Evolutionary conservation across 805 yeast genomes (phyloP).

Genomic region (Yarrowia alimentaria): DNA sequence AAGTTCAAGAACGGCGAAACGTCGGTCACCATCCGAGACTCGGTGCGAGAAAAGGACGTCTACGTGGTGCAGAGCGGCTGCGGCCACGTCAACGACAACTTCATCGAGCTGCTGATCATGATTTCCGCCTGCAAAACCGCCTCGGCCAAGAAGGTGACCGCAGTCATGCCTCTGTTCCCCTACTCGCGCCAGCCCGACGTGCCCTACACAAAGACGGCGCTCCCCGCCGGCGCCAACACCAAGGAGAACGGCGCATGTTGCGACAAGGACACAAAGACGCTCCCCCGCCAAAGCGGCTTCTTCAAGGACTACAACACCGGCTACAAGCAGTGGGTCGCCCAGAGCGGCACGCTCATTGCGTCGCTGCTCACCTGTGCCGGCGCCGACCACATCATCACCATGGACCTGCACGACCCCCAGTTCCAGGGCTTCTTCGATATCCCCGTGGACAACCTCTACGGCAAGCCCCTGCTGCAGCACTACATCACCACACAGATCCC

Average conservation of each 20-base stretch:
- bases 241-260: conserved; percentile 31
- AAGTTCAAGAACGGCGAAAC: conserved; percentile 85
- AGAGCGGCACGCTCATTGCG: conserved; percentile 89
- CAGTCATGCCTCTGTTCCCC: conserved; percentile 89
- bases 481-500: conserved; percentile 78
- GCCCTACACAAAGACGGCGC: conserved; percentile 75
- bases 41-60: conserved; percentile 95
- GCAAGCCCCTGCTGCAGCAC: conserved; percentile 81
- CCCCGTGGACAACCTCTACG: conserved; percentile 91
- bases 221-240: conserved; percentile 53
- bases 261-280: conserved; percentile 54
- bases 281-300: conserved; percentile 40
- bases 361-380: conserved; percentile 86
- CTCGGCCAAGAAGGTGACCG: conserved; percentile 83
- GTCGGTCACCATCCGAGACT: conserved; percentile 76
- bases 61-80: conserved; percentile 85
- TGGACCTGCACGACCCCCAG: conserved; percentile 98
- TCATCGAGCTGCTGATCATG: conserved; percentile 77
- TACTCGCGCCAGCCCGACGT: conserved; percentile 95
- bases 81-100: conserved; percentile 83
- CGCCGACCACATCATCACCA: conserved; percentile 93
- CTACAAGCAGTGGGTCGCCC: conserved; percentile 93
- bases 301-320: conserved; percentile 50
- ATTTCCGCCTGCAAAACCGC: conserved; percentile 93
- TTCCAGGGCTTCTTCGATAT: conserved; percentile 96